Percentiles rank a stretch among this genome's conserved stretches.
These are phyloP conservation scores for Curvularia eragrostidis DNA, from an alignment of 2,329 filamentous ascomycete genomes.

Conservation along the genomic window DNA sequence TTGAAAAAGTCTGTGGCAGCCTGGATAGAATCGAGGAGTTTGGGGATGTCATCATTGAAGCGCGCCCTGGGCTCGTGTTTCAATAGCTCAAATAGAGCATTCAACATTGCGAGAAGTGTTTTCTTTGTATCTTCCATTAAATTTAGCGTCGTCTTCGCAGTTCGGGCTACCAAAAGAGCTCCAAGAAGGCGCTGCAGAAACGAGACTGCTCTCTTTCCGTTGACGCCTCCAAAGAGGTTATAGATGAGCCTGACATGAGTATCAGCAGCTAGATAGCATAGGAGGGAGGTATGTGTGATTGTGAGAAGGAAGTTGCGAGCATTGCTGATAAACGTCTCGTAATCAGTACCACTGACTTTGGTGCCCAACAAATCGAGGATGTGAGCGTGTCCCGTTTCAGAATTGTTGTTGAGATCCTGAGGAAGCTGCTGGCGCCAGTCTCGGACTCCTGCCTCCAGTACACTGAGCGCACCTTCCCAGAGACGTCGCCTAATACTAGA, in stretches of 20 bases:
- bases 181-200: slow-evolving; percentile 41
- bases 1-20: slow-evolving; percentile 11
- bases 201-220: slow-evolving; percentile 38
- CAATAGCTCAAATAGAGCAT: slow-evolving; percentile 29
- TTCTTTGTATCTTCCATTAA: neutral
- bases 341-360: slow-evolving; percentile 1
- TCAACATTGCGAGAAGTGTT: slow-evolving; percentile 19
- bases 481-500: slow-evolving; percentile 26
- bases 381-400: slow-evolving; percentile 37
- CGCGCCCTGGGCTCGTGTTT: slow-evolving; percentile 26
- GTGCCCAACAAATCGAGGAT: slow-evolving; percentile 34
- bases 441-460: slow-evolving; percentile 38
- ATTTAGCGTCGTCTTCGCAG: neutral
- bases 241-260: slow-evolving; percentile 46
- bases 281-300: slow-evolving; percentile 43
- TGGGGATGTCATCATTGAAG: slow-evolving; percentile 29
- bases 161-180: slow-evolving; percentile 5
- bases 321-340: slow-evolving; percentile 15
- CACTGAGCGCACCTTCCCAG: slow-evolving; percentile 38
- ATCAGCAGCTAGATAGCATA: slow-evolving; percentile 47
- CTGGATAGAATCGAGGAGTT: slow-evolving; percentile 17
- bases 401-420: slow-evolving; percentile 40
- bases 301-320: slow-evolving; percentile 31
- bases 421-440: slow-evolving; percentile 44
- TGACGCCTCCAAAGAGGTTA: slow-evolving; percentile 45